A percentile compares a stretch with the other conserved stretches of the same genome.
These are phyloP conservation scores for Onygena corvina DNA, from an alignment of 2,329 filamentous ascomycete species.

Conservation along the genomic window DNA sequence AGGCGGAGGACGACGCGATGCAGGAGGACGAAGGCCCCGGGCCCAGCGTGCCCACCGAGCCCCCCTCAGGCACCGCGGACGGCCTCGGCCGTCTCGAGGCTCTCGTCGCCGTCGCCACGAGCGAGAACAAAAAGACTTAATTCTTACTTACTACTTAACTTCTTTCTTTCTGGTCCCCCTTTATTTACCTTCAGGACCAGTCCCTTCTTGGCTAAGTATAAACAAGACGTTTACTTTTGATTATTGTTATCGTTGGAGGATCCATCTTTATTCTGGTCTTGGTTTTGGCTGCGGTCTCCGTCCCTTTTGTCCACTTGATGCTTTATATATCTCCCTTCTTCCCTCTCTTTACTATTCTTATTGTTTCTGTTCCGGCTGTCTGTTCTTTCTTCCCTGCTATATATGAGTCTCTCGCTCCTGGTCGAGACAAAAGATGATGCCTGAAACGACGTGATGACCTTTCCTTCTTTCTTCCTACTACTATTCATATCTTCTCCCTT, in stretches of 20 bases:
- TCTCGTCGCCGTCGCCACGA: constrained; percentile 40
- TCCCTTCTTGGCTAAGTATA: too few relatives aligned
- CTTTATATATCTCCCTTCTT: background rate
- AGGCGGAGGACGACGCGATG: background rate
- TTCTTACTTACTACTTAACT: too few relatives aligned
- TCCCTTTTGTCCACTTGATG: too few relatives aligned
- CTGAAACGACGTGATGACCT: constrained; percentile 4
- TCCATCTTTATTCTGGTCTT: too few relatives aligned
- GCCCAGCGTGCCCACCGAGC: constrained; percentile 1
- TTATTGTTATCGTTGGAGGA: background rate
- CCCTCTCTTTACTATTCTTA: background rate
- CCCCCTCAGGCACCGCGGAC: constrained; percentile 16
- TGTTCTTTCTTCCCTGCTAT: background rate
- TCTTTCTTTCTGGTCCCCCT: too few relatives aligned
- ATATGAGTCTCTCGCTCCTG: too few relatives aligned
- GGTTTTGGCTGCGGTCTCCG: too few relatives aligned
- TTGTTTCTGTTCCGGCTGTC: background rate
- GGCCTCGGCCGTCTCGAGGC: constrained; percentile 40
- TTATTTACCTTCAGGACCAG: too few relatives aligned
- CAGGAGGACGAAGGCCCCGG: background rate
- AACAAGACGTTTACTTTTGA: too few relatives aligned
- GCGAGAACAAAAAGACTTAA: constrained; percentile 19
- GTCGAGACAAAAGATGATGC: background rate
- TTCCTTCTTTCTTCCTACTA: background rate
- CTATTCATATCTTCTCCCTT: background rate